Evolutionary conservation across 2,329 filamentous ascomycete genomes (phyloP).

Genomic region (Sporothrix dimorphospora): DNA sequence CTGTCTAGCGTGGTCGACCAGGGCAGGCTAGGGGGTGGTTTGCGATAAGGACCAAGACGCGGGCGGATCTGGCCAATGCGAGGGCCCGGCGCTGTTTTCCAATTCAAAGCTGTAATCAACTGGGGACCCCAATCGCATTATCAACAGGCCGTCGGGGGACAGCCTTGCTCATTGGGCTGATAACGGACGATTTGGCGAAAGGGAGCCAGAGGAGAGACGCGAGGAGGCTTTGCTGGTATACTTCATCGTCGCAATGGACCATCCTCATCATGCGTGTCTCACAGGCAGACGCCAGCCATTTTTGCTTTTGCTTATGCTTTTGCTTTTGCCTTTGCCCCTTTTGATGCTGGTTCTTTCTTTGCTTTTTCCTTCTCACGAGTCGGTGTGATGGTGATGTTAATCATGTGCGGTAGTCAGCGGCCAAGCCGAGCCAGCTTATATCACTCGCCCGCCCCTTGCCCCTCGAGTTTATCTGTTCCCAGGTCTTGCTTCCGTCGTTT

Average conservation of each 20-base stretch:
- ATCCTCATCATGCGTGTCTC: slow-evolving; percentile 18
- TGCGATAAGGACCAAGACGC: slow-evolving; percentile 20
- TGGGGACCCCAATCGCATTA: not conserved
- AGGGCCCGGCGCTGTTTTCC: slow-evolving; percentile 25
- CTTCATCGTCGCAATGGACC: not conserved
- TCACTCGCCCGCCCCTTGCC: not conserved
- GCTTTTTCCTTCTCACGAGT: not conserved
- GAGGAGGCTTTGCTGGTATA: no score
- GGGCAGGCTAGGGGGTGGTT: slow-evolving; percentile 13
- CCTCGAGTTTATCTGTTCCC: not conserved
- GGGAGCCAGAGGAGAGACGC: not conserved
- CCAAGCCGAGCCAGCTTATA: slow-evolving; percentile 2
- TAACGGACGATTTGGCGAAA: slow-evolving; percentile 2
- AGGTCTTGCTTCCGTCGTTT: not conserved
- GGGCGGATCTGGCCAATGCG: slow-evolving; percentile 25
- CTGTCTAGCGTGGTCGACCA: slow-evolving; percentile 18
- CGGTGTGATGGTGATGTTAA: not conserved
- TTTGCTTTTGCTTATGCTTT: not conserved
- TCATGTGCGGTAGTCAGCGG: slow-evolving; percentile 11
- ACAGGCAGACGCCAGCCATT: slow-evolving; percentile 1
- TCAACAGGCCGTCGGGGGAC: not conserved
- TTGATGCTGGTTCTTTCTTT: not conserved
- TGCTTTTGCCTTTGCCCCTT: not conserved
- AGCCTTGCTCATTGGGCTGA: slow-evolving; percentile 32
- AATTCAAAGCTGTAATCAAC: slow-evolving; percentile 33